Evolutionary conservation across 345 rosid genomes (phyloP), one percentile per base, ranked within the genome.

Genomic region (sweet orange (Citrus sinensis)): DNA sequence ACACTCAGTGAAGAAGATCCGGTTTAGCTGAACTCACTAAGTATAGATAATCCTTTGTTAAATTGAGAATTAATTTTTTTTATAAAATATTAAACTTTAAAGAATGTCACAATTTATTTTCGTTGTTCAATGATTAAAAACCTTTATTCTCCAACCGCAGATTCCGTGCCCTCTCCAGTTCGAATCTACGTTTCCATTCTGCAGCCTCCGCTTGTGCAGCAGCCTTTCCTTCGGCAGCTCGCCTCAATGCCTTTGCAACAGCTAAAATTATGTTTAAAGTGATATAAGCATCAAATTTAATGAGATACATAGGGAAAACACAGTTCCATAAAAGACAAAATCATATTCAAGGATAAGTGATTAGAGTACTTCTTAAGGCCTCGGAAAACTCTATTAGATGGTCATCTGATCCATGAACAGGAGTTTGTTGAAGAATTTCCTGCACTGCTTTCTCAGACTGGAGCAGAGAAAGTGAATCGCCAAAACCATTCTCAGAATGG

Each of bases 171-270:
- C 86, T 91, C 88, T 94, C 97, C 78, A 97, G 78, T 80, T 97
- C 97, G 80, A 88, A 97, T 90, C 91, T 87, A 75, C 97, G 94
- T 85, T 97, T 94, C 99, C 99, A 97, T 83, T 97, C 98, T 81
- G 97, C 89, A 75, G 97, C 98, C 87, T 97, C 98, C 56, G 97
- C 97, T 88, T 97, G 98, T 74, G 98, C 98, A 82, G 92, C 81
- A 62, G 98, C 99, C 77, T 94, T 97, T 64, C 92, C 99, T 87
- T 97, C 99, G 67, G 99, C 97, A 86, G 97, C 97, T 78, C 93
- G 90, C 58, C 96, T 88, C 74, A 94, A 83, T 66, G 97, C 90
- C 90, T 94, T 97, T 7, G 97, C 98, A 89, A 97, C 99, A 92
- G 99, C 99, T 97, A 82, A 79, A 66, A 67, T 77, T 9, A 67